Evolutionary conservation across 2,329 filamentous ascomycete species (phyloP).

Genomic region (Sporothrix globosa): DNA sequence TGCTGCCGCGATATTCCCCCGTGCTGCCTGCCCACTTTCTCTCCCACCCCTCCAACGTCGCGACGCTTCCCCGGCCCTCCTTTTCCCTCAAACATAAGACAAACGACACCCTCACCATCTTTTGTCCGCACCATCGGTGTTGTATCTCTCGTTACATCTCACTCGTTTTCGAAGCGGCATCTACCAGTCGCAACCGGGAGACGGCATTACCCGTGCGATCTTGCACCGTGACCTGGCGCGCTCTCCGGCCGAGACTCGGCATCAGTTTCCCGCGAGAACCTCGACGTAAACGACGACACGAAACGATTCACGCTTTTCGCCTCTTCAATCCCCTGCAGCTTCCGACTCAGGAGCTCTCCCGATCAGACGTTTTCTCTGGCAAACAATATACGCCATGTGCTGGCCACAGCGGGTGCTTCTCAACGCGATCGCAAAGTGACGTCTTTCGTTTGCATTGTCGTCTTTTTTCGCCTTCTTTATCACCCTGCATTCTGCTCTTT

Average conservation of each 20-base stretch:
- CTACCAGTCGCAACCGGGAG: conserved; percentile 1
- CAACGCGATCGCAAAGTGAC: conserved; percentile 5
- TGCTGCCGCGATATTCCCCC: conserved; percentile 15
- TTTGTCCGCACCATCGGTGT: not conserved
- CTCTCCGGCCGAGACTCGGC: not conserved
- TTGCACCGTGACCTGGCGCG: not conserved
- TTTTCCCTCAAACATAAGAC: conserved; percentile 10
- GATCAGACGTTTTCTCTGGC: not conserved
- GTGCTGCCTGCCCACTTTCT: conserved; percentile 11
- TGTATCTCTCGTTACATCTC: not conserved
- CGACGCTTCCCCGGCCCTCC: not conserved
- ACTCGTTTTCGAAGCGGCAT: not conserved
- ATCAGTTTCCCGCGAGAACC: not conserved
- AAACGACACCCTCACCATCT: not conserved
- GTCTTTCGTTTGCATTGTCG: not conserved
- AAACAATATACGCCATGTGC: conserved; percentile 4
- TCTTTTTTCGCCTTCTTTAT: not conserved
- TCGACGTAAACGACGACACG: not conserved
- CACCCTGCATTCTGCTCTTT: no score
- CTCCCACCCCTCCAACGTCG: conserved; percentile 16
- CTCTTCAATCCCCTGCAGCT: not conserved
- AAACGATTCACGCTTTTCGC: not conserved
- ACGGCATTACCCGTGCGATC: conserved; percentile 17
- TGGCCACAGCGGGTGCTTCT: not conserved
- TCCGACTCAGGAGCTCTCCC: not conserved